Conservation (phyloP, 768 basidiomycete genomes). For the Phanerodontia chrysosporium region DNA sequence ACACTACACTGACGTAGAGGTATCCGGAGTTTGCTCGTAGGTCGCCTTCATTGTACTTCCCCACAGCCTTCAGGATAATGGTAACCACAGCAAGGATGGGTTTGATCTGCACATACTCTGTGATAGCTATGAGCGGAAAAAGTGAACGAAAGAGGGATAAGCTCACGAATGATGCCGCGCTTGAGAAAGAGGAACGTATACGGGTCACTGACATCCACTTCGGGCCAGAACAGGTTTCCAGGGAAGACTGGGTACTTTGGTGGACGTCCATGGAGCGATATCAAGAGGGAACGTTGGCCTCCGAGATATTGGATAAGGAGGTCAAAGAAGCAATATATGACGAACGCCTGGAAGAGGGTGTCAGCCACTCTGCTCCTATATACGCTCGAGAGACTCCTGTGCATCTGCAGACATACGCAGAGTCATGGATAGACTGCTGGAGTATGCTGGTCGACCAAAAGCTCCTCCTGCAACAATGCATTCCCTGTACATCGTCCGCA, state of each 20-base stretch:
- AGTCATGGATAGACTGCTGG: background rate
- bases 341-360: conserved; percentile 62
- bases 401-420: background rate
- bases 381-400: background rate
- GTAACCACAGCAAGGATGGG: conserved; percentile 84
- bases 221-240: conserved; percentile 72
- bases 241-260: conserved; percentile 89
- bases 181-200: conserved; percentile 92
- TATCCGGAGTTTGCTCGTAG: conserved; percentile 85
- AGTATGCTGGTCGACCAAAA: background rate
- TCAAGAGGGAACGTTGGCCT: conserved; percentile 90
- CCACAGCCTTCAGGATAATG: conserved; percentile 78
- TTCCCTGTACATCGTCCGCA: background rate
- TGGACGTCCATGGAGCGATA: conserved; percentile 85
- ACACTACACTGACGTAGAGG: conserved; percentile 84
- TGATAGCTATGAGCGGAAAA: background rate
- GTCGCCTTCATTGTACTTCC: conserved; percentile 87
- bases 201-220: conserved; percentile 93
- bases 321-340: conserved; percentile 90
- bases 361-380: background rate
- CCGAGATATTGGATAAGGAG: conserved; percentile 82
- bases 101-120: conserved; percentile 97
- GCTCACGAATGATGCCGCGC: conserved; percentile 81
- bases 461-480: background rate
- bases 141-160: background rate